Percentiles rank a stretch among this genome's conserved stretches.
Conservation (phyloP, 805 yeast genomes). For the Wickerhamiella azymoides region DNA sequence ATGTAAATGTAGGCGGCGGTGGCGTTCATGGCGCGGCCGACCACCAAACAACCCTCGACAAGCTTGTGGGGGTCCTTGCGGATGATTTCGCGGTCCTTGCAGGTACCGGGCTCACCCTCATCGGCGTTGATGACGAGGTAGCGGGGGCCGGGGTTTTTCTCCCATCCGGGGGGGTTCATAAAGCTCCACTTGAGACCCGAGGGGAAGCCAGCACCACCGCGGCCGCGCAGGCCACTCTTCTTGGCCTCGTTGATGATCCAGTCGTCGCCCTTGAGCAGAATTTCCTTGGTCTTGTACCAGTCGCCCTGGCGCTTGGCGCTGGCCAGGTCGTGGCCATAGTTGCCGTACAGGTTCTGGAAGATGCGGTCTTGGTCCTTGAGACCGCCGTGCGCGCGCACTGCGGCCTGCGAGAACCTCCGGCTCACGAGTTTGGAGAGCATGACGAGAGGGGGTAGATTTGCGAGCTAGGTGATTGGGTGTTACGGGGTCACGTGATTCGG, state of each 20-base stretch:
- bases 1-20: constrained; percentile 85
- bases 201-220: constrained; percentile 93
- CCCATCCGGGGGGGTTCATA: constrained; percentile 95
- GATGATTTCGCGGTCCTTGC: constrained; percentile 83
- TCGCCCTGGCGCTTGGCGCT: constrained; percentile 71
- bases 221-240: constrained; percentile 72
- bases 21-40: constrained; percentile 88
- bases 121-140: constrained; percentile 83
- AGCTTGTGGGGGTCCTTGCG: constrained; percentile 86
- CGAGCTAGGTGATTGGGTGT: constrained; percentile 1
- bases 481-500: not conserved
- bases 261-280: constrained; percentile 65
- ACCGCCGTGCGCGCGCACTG: constrained; percentile 40
- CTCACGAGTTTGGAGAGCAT: constrained; percentile 6
- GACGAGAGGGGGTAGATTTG: constrained; percentile 7
- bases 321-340: constrained; percentile 62
- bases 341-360: constrained; percentile 69
- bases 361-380: constrained; percentile 73
- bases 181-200: constrained; percentile 85
- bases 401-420: constrained; percentile 4
- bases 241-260: constrained; percentile 87
- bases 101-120: constrained; percentile 92
- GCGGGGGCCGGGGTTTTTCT: constrained; percentile 77
- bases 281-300: constrained; percentile 85
- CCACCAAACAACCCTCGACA: constrained; percentile 80